phyloP scores from a whole-genome alignment of 1,284 basidiomycete genomes.

The Meira nashicola region DNA sequence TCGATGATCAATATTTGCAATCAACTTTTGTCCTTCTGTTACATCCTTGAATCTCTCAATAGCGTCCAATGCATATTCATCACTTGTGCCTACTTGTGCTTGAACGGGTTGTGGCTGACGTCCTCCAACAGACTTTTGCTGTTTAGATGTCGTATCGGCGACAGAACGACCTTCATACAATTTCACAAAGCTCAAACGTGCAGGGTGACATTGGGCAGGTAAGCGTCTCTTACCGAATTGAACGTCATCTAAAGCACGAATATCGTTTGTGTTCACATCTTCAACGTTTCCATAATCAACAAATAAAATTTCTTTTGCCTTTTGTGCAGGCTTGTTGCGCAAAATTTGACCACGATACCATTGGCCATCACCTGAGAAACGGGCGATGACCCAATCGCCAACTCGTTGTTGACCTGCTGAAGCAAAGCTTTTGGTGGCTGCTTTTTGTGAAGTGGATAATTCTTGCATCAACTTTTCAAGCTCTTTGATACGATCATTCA shows the following conservation, averaged over 20 bases:
- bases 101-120: not conserved
- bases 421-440: not conserved
- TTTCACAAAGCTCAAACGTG: constrained; percentile 35
- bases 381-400: constrained; percentile 80
- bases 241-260: constrained; percentile 33
- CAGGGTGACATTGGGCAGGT: constrained; percentile 30
- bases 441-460: constrained; percentile 56
- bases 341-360: constrained; percentile 44
- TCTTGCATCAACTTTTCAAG: constrained; percentile 90
- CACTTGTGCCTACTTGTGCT: not conserved
- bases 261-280: constrained; percentile 25
- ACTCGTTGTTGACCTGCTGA: constrained; percentile 66
- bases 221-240: constrained; percentile 32
- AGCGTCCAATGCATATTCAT: constrained; percentile 41
- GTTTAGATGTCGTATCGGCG: constrained; percentile 4
- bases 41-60: constrained; percentile 34
- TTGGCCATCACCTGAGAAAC: constrained; percentile 54
- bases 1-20: constrained; percentile 40
- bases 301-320: constrained; percentile 29
- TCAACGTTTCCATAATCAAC: constrained; percentile 45
- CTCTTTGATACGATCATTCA: constrained; percentile 54
- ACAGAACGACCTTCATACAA: constrained; percentile 32
- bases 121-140: not conserved
- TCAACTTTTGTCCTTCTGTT: constrained; percentile 40
- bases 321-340: constrained; percentile 24